phyloP scores from a whole-genome alignment of 352 stramenopile genomes.

The Pythium pectinolyticum region DNA sequence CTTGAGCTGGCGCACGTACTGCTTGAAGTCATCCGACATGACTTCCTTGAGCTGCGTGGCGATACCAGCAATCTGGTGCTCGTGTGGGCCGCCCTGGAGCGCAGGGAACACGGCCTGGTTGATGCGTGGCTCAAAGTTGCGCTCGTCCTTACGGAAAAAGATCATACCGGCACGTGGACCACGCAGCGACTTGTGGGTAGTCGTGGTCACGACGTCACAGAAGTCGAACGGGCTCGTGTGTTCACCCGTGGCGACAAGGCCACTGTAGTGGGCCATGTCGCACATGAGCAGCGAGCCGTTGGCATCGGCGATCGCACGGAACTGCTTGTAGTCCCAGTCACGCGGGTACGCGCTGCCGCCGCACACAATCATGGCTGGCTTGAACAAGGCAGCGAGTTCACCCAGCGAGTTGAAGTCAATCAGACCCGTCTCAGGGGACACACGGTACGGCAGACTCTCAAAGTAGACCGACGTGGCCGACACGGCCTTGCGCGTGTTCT shows the following conservation, averaged over 20 bases:
- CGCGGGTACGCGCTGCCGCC: slow-evolving; percentile 97
- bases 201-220: slow-evolving; percentile 99
- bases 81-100: slow-evolving; percentile 96
- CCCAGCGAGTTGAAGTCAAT: slow-evolving; percentile 98
- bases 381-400: slow-evolving; percentile 94
- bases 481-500: slow-evolving; percentile 96
- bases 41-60: slow-evolving; percentile 98
- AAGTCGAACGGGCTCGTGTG: slow-evolving; percentile 96
- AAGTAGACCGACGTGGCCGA: slow-evolving; percentile 99
- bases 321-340: slow-evolving; percentile 98
- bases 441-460: slow-evolving; percentile 97
- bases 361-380: slow-evolving; percentile 97
- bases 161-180: slow-evolving; percentile 98
- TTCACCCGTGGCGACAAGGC: slow-evolving; percentile 96
- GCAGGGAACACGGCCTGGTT: slow-evolving; percentile 99
- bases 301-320: slow-evolving; percentile 97
- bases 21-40: slow-evolving; percentile 95
- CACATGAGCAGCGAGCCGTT: slow-evolving; percentile 98
- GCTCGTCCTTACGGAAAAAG: slow-evolving; percentile 97
- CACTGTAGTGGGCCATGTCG: slow-evolving; percentile 99
- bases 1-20: slow-evolving; percentile 94
- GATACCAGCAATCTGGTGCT: slow-evolving; percentile 98
- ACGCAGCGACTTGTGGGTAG: slow-evolving; percentile 98
- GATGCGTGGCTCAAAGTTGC: slow-evolving; percentile 93
- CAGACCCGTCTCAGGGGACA: slow-evolving; percentile 93